A percentile compares a stretch with the other conserved stretches of the same genome.
Conservation (phyloP, 78 protist genomes). For the Dictyostelium brefeldianum region DNA sequence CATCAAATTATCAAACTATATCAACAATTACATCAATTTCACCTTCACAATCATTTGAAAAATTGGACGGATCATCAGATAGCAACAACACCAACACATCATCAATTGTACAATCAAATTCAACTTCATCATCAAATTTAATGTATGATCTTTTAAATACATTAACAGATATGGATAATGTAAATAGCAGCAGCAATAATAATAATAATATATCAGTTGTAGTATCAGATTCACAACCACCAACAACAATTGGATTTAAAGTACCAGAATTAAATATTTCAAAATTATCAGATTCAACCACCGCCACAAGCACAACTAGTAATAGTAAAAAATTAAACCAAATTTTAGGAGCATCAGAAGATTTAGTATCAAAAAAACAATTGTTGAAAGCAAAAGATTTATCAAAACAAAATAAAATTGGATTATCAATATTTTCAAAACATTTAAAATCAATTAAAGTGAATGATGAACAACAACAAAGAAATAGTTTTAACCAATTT, state of each 20-base stretch:
- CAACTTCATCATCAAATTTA: conserved; percentile 1
- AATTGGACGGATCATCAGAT: neutral
- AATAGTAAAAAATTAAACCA: conserved; percentile 27
- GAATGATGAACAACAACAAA: conserved; percentile 40
- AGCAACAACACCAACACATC: neutral
- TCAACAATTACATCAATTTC: conserved; percentile 22
- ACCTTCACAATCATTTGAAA: conserved; percentile 7
- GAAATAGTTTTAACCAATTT: conserved; percentile 73
- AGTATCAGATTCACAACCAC: neutral
- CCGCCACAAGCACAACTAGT: neutral
- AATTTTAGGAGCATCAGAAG: conserved; percentile 17
- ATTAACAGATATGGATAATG: conserved; percentile 14
- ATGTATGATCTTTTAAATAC: conserved; percentile 24
- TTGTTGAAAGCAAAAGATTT: neutral
- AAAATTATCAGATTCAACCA: neutral
- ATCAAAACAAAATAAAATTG: conserved; percentile 16
- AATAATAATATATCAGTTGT: neutral
- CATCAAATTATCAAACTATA: neutral
- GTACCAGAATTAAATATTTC: conserved; percentile 37
- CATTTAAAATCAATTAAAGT: conserved; percentile 37
- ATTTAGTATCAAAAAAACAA: neutral
- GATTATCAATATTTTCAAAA: conserved; percentile 25
- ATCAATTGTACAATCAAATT: neutral
- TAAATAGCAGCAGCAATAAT: neutral
- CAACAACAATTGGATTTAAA: conserved; percentile 3